phyloP scores from a whole-genome alignment of 352 stramenopile species.

The Phytophthora capsici region DNA sequence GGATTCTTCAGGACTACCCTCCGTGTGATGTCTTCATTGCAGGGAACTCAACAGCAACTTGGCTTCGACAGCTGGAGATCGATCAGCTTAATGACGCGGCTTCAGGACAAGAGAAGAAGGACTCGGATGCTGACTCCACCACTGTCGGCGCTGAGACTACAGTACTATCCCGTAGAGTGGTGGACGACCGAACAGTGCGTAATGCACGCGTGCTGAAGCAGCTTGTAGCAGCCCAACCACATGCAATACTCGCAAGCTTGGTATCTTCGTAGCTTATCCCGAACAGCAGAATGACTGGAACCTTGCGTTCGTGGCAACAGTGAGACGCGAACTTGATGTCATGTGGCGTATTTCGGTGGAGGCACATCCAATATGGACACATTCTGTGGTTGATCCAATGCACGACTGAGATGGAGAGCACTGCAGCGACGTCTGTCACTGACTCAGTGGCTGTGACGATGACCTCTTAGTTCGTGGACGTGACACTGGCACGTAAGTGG shows the following conservation, averaged over 20 bases:
- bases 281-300: constrained; percentile 15
- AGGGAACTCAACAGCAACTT: constrained; percentile 30
- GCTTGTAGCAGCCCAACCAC: constrained; percentile 51
- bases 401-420: too few species aligned
- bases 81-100: constrained; percentile 6
- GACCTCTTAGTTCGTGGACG: too few species aligned
- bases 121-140: background rate
- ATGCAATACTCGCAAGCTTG: constrained; percentile 38
- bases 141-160: background rate
- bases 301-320: constrained; percentile 2
- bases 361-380: background rate
- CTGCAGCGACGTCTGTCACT: too few species aligned
- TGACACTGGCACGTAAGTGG: too few species aligned
- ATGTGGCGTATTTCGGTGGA: background rate
- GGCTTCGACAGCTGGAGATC: constrained; percentile 26
- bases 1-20: constrained; percentile 13
- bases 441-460: too few species aligned
- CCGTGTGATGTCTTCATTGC: constrained; percentile 33
- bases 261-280: constrained; percentile 9
- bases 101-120: constrained; percentile 1
- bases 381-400: too few species aligned
- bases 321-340: background rate
- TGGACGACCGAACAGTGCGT: constrained; percentile 36
- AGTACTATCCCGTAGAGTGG: constrained; percentile 10
- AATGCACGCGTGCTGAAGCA: constrained; percentile 46